Evolutionary conservation across 2,329 filamentous ascomycete genomes (phyloP), one percentile per base, ranked within the genome.

Genomic region (Magnaporthiopsis rhizophila): DNA sequence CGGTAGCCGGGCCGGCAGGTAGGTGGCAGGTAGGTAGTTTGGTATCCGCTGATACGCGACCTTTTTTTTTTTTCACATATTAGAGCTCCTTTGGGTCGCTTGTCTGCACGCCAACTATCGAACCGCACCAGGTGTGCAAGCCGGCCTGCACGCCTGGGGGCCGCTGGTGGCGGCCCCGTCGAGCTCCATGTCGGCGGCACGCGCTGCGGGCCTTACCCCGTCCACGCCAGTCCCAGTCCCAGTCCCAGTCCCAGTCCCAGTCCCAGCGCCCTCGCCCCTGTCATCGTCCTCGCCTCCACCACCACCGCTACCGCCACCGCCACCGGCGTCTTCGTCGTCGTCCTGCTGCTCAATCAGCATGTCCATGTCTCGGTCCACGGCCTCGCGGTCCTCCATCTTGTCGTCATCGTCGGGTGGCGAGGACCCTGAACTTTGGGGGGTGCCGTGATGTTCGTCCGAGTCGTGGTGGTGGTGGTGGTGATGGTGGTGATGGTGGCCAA

Each of bases 291-390:
- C 30, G 3, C 30, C 30, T 2, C 30, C 3, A 30, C 3, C 3
- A 7, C 3, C 30, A 30, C 30, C 30, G 30, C 30, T 3, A 30
- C 30, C 30, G 36, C 65, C 32, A 58, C 66, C 60, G 32, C 66
- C 64, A 21, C 26, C 56, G 50, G 30, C 64, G 30, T 80, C 78
- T 0, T 81, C 77, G 0, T 81, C 80, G 0, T 76, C 78, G 26
- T 77, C 75, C 34, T 76, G 73, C 57, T 80, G 78, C 64, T 80
- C 77, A 50, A 83, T 81, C 65, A 84, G 67, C 80, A 83, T 82
- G 59, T 83, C 81, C 66, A 83, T 67, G 64, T 84, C 81, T 21
- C 76, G 74, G 56, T 83, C 80, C 36, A 82, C 78, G 0, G 78
- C 74, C 58, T 79, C 77, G 9, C 78, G 74, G 3, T 75, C 76